Evolutionary conservation across 208 protist species (phyloP), one percentile per base, ranked within the genome.

Genomic region (Leishmania gerbilli): DNA sequence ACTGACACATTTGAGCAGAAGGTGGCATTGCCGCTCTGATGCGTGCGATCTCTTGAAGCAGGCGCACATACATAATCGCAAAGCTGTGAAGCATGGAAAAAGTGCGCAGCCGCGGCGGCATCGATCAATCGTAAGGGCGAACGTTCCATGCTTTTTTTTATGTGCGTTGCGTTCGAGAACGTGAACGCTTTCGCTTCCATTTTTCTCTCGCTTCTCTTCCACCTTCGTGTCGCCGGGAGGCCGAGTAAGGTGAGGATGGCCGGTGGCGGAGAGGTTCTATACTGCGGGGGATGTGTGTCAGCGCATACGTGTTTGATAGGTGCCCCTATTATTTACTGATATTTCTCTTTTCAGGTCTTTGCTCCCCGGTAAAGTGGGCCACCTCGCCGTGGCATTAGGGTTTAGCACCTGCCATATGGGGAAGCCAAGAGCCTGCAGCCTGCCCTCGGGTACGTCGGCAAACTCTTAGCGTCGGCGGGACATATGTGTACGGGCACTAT

Each of bases 1-100:
- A 85, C 87, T 6, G 71, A 42, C 0, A 34, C 69, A 4, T 92
- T 96, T 80, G 80, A 85, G n/a, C 88, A 92, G 51, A 84, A 90
- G 69, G 71, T 86, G 5, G 68, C 82, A 27, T 49, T 2, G 37
- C 8, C 24, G 21, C 2, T 51, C 19, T 72, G 68, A 47, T 4
- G 34, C 24, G 3, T 45, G 19, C n/a, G 65, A 42, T 31, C 8
- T 11, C 37, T 27, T 8, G 34, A 47, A 51, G 3, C 7, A 0
- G 19, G 40, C 34, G 1, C 31, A 2, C 37, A 13, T 31, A n/a
- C 21, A 49, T 17, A 19, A 15, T 34, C 9, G 19, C 68, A 67
- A 67, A 3, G 60, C 9, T 67, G 27, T 6, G 60, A 31, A 3
- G 6, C 31, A 37, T 55, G 2, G 9, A 40, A 13, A 19, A 37